phyloP scores from a whole-genome alignment of 108 stramenopile species.

The Nitzschia palea region DNA sequence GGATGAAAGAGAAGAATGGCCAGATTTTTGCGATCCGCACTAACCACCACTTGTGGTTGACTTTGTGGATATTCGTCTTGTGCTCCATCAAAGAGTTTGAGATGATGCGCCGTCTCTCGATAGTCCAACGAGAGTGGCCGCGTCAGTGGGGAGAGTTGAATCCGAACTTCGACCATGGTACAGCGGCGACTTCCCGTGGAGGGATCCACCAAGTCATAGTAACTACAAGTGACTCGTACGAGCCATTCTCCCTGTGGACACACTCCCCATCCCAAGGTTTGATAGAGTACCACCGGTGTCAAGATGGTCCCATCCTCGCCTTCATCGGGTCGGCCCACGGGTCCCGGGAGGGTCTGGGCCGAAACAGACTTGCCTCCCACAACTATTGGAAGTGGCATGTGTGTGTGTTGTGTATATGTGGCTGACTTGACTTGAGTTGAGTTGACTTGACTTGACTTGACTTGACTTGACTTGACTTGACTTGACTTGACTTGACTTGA shows the following conservation, averaged over 20 bases:
- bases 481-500: too few species aligned
- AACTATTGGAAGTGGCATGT: conserved; percentile 34
- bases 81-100: conserved; percentile 23
- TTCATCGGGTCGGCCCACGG: background rate
- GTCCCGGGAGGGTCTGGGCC: conserved; percentile 14
- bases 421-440: too few species aligned
- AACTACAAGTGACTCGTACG: conserved; percentile 19
- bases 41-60: conserved; percentile 29
- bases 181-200: background rate
- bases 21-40: conserved; percentile 22
- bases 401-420: too few species aligned
- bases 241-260: conserved; percentile 35
- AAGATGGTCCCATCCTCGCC: conserved; percentile 9
- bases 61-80: conserved; percentile 11
- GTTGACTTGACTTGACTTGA: too few species aligned
- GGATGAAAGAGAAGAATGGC: conserved; percentile 31
- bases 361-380: conserved; percentile 32
- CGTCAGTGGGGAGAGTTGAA: conserved; percentile 28
- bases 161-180: conserved; percentile 33
- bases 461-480: too few species aligned
- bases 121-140: conserved; percentile 14
- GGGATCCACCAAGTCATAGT: conserved; percentile 19
- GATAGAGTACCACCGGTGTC: conserved; percentile 12
- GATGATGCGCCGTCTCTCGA: conserved; percentile 31
- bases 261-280: conserved; percentile 23